phyloP scores from a whole-genome alignment of 305 asterid genomes.

The Rubia tinctorum region DNA sequence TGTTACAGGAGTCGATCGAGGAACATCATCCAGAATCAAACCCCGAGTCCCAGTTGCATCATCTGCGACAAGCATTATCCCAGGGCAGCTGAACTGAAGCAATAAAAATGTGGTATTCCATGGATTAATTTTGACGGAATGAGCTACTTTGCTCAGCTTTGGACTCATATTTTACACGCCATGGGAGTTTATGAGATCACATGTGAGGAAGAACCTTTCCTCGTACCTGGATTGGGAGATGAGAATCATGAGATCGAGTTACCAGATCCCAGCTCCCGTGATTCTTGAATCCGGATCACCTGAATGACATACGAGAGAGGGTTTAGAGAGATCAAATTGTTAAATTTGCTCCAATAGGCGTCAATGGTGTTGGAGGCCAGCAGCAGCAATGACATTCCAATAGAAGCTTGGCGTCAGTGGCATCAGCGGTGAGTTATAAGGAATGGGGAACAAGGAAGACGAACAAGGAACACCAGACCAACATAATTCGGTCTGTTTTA shows the following conservation, averaged over 20 bases:
- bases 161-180: slow-evolving; percentile 23
- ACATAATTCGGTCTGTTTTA: no score
- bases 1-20: slow-evolving; percentile 13
- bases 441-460: no score
- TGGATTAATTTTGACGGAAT: slow-evolving; percentile 54
- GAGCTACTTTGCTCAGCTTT: slow-evolving; percentile 46
- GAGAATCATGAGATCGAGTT: slow-evolving; percentile 18
- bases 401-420: no score
- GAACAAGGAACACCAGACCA: no score
- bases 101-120: slow-evolving; percentile 31
- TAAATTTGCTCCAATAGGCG: no score
- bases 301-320: slow-evolving; percentile 24
- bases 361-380: no score
- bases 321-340: not conserved
- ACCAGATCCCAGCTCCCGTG: slow-evolving; percentile 42
- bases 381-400: no score
- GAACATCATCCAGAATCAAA: not conserved
- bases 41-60: slow-evolving; percentile 39
- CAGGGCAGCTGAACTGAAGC: slow-evolving; percentile 32
- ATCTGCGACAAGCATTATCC: slow-evolving; percentile 40
- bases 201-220: slow-evolving; percentile 32
- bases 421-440: no score
- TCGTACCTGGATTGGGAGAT: slow-evolving; percentile 39
- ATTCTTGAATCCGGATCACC: slow-evolving; percentile 22
- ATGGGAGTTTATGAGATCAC: slow-evolving; percentile 15